Evolutionary conservation across 2,329 filamentous ascomycete species (phyloP).

Genomic region (Coccinonectria pachysandricola): DNA sequence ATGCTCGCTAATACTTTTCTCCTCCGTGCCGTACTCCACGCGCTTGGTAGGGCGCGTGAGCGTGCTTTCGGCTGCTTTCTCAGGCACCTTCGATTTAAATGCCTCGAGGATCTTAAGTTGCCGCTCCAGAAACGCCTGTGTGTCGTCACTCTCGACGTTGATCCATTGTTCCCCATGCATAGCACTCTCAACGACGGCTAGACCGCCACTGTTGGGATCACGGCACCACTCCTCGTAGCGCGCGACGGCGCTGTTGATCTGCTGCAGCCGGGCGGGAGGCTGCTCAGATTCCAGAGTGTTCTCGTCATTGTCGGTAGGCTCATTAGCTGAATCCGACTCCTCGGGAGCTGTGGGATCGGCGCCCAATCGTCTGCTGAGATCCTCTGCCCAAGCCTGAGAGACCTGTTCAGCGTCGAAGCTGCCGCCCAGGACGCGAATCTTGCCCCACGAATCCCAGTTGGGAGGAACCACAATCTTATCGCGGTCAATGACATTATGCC

Average conservation of each 20-base stretch:
- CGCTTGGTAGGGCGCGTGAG: slow-evolving; percentile 14
- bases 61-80: slow-evolving; percentile 25
- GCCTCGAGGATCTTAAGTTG: slow-evolving; percentile 69
- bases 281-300: no score
- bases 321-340: slow-evolving; percentile 15
- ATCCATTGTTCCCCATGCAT: slow-evolving; percentile 27
- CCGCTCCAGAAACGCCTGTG: slow-evolving; percentile 64
- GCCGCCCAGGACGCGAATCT: slow-evolving; percentile 84
- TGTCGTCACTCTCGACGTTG: slow-evolving; percentile 41
- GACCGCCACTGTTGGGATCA: slow-evolving; percentile 56
- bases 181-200: slow-evolving; percentile 29
- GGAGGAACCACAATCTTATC: slow-evolving; percentile 91
- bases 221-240: slow-evolving; percentile 72
- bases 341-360: slow-evolving; percentile 16
- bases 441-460: slow-evolving; percentile 98
- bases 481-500: slow-evolving; percentile 84
- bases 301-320: slow-evolving; percentile 13
- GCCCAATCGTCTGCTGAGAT: slow-evolving; percentile 50
- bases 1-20: slow-evolving; percentile 57
- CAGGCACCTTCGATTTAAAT: slow-evolving; percentile 43
- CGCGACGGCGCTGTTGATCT: slow-evolving; percentile 51
- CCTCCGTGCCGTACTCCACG: slow-evolving; percentile 27
- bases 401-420: slow-evolving; percentile 85
- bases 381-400: slow-evolving; percentile 75
- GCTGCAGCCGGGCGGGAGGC: slow-evolving; percentile 9